A percentile compares a stretch with the other conserved stretches of the same genome.
phyloP scores from a whole-genome alignment of 495 filamentous ascomycete species.

The Corynascus novoguineensis region DNA sequence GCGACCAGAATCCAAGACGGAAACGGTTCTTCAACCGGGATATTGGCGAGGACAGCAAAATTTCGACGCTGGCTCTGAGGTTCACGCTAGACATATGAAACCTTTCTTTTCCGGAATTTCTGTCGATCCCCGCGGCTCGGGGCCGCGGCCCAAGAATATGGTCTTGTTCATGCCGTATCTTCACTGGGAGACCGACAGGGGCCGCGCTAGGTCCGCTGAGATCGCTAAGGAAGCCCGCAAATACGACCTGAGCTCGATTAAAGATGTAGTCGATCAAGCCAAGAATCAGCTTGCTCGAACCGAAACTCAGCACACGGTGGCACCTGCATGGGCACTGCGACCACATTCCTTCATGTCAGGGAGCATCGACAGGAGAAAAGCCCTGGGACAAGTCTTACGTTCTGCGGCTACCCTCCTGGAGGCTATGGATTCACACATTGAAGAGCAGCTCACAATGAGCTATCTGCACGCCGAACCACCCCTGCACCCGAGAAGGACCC shows the following conservation, averaged over 20 bases:
- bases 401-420: constrained; percentile 24
- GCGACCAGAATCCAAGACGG: constrained; percentile 13
- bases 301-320: constrained; percentile 13
- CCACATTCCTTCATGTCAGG: background rate
- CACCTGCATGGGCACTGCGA: background rate
- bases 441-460: constrained; percentile 56
- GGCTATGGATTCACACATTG: constrained; percentile 29
- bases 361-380: constrained; percentile 1
- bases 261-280: constrained; percentile 18
- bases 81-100: constrained; percentile 30
- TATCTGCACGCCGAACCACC: constrained; percentile 52
- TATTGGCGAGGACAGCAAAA: constrained; percentile 33
- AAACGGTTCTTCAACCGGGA: constrained; percentile 28
- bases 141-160: constrained; percentile 14
- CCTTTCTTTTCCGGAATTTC: constrained; percentile 25
- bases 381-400: constrained; percentile 19
- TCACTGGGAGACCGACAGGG: constrained; percentile 32
- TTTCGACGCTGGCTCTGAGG: constrained; percentile 20
- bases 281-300: constrained; percentile 15
- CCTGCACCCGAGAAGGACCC: constrained; percentile 57
- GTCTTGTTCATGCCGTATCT: constrained; percentile 33
- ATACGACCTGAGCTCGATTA: constrained; percentile 13
- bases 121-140: constrained; percentile 8
- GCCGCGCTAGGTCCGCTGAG: constrained; percentile 17
- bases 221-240: constrained; percentile 23